phyloP scores from a whole-genome alignment of 106 monocot genomes.

The Xerophyta viscosa region DNA sequence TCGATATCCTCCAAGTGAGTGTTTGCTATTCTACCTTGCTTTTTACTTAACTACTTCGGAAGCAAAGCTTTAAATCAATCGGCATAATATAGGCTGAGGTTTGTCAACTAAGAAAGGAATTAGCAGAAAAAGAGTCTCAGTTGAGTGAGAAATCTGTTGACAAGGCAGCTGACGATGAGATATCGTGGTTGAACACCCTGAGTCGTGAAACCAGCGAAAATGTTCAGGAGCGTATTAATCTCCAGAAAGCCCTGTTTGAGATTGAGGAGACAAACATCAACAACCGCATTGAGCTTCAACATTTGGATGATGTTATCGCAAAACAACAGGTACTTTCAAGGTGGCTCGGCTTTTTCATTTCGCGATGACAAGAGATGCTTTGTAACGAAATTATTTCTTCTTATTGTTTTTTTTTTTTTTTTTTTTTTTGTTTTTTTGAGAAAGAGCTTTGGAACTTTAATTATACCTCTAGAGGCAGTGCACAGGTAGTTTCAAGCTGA shows the following conservation, averaged over 20 bases:
- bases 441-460: no score
- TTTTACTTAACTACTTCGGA: not conserved
- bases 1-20: slow-evolving; percentile 86
- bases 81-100: slow-evolving; percentile 63
- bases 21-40: not conserved
- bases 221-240: slow-evolving; percentile 96
- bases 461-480: no score
- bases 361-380: no score
- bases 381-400: no score
- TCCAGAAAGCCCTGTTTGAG: slow-evolving; percentile 93
- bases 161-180: slow-evolving; percentile 66
- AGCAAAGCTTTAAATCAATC: not conserved
- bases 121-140: slow-evolving; percentile 89
- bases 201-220: slow-evolving; percentile 94
- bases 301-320: slow-evolving; percentile 87
- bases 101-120: slow-evolving; percentile 65
- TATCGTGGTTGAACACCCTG: slow-evolving; percentile 86
- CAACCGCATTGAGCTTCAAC: slow-evolving; percentile 88
- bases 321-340: slow-evolving; percentile 40
- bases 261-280: slow-evolving; percentile 87
- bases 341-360: not conserved
- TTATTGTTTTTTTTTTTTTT: no score
- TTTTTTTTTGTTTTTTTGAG: no score
- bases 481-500: no score
- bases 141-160: slow-evolving; percentile 58